Evolutionary conservation across 305 asterid genomes (phyloP), one percentile per base, ranked within the genome.

Genomic region (Plantago coronopus): DNA sequence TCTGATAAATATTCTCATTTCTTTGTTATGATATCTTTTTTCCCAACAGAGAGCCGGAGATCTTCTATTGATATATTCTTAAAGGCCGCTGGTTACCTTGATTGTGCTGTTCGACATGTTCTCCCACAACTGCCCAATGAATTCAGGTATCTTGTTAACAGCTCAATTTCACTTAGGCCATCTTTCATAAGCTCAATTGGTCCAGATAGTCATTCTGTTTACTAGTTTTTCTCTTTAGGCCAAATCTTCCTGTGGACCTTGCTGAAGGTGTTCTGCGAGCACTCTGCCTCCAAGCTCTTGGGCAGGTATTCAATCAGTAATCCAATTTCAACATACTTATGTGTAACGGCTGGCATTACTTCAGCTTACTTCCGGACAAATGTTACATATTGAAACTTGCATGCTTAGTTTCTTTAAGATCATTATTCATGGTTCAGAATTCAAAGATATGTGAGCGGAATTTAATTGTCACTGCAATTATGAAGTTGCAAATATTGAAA

Each of bases 41-140:
- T 56, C 46, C 27, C 69, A 64, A 69, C 91, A 94, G 97, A 90
- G 83, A 78, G 81, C 78, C 82, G 97, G 61, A 80, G 96, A 70
- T 77, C 95, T 74, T 84, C 96, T 62, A 83, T 94, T 73, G 97
- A 94, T 75, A 54, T 87, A 65, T 94, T 94, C 72, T 78, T 94
- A 31, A 94, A 86, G 77, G 99, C 99, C 40, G 99, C 99, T 8
- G 99, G 99, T 69, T 94, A 85, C 82, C 95, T 94, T 75, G 99
- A 94, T 69, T 90, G 95, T 79, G 99, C 99, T 46, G 89, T 94
- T 64, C 81, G 85, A 43, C 91, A 83, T 57, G 95, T 94, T 67
- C 95, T 87, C 49, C 99, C 99, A 6, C 96, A 90, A 68, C 61
- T 94, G 71, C 84, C 97, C 29, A 71, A 61, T 61, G 99, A 90